Base-by-base conservation (phyloP, 371 early-diverging fungal genomes). In the Phascolomyces articulosus region DNA sequence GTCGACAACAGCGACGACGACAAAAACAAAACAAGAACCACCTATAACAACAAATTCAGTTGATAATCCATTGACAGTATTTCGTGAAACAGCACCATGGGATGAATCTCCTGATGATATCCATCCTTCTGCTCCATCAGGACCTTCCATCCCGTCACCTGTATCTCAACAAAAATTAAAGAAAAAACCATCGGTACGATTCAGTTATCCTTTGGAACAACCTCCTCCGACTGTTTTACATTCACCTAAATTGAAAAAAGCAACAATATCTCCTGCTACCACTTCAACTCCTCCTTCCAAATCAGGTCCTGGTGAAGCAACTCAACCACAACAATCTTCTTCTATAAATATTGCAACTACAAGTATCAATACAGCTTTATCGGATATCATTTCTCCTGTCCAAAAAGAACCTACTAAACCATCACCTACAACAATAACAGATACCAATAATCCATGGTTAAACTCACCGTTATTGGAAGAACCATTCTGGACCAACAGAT, bases 401-500 rank as follows among this genome's bases (percentile, higher is more conserved):
- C 9, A 34, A 6, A 34, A 11, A 34, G 11, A 6, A 34, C 34
- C 9, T 34, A 34, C 9, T 44, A n/a, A 8, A 18, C 44, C 18
- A 15, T 16, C 44, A 38, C 38, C 38, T 6, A 9, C 38, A 6
- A 38, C 13, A 15, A 16, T n/a, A 7, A 16, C 15, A 10, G 47
- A 44, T 55, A 34, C 55, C 8, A 27, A 20, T 7, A 51, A n/a
- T 26, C 21, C 31, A 18, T 65, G 66, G 66, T 26, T 40, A 34
- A 29, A 55, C 26, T 51, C 59, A 13, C 66, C 60, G 10, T 49
- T 65, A 21, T 26, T 58, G 24, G 60, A 65, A 28, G 51, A 53
- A 15, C 70, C 66, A 15, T 70, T 70, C 51, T 70, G 70, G 44
- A 53, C 59, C 59, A 27, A 29, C 16, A 0, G 44, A 44, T 9